Percentiles rank a stretch among this genome's conserved stretches.
Conservation (phyloP, 768 basidiomycete species). For the Leucocoprinus birnbaumii region DNA sequence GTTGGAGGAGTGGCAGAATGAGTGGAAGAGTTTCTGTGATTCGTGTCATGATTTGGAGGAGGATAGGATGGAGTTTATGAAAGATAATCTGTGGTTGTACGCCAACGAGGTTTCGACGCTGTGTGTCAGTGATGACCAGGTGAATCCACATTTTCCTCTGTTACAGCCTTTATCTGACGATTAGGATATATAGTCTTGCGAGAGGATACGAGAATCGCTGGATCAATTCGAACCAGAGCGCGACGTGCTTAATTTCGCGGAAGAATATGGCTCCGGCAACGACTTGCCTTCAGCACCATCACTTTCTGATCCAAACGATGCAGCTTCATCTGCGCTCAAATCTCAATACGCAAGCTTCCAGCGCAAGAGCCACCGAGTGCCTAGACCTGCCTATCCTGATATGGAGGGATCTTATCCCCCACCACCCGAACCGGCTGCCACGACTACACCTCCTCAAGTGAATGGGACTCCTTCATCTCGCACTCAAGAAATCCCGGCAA, state of each 20-base stretch:
- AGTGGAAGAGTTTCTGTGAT: constrained; percentile 96
- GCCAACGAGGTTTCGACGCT: constrained; percentile 92
- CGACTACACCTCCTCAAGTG: not conserved
- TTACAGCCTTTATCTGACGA: not conserved
- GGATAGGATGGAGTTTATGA: constrained; percentile 90
- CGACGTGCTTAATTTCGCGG: constrained; percentile 85
- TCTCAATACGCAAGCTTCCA: constrained; percentile 26
- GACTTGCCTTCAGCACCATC: constrained; percentile 70
- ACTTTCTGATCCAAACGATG: constrained; percentile 52
- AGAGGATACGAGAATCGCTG: constrained; percentile 78
- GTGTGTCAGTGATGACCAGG: constrained; percentile 95
- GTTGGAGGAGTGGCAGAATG: constrained; percentile 78
- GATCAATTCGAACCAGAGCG: constrained; percentile 84
- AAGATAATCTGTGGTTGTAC: constrained; percentile 92
- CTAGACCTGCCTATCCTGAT: constrained; percentile 6
- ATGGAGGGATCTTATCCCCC: constrained; percentile 1
- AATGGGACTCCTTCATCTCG: not conserved
- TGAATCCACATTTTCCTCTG: no score
- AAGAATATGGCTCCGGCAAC: constrained; percentile 84
- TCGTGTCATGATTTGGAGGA: constrained; percentile 97
- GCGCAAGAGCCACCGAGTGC: constrained; percentile 27
- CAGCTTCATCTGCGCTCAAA: constrained; percentile 19
- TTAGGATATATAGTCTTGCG: constrained; percentile 68
- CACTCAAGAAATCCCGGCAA: no score
- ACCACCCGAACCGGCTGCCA: not conserved